A percentile compares a stretch with the other conserved stretches of the same genome.
Conservation (phyloP, 1,139 yeast species). For the Yamadazyma dushanensis region DNA sequence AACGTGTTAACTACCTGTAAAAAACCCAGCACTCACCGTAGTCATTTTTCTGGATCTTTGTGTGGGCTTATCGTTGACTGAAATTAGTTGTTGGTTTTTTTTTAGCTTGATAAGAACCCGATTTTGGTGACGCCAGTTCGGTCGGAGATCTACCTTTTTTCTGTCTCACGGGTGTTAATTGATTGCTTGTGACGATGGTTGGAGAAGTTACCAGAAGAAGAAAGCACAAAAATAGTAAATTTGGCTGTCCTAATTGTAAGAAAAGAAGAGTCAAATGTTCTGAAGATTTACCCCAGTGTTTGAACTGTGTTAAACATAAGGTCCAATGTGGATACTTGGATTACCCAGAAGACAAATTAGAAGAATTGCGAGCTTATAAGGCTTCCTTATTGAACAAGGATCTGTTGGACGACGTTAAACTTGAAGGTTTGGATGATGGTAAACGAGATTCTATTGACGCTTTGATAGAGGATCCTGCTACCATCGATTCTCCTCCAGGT, state of each 20-base stretch:
- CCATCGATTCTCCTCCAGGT: neutral
- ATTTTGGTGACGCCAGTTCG: too few species aligned
- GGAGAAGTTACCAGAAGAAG: conserved; percentile 21
- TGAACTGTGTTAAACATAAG: conserved; percentile 43
- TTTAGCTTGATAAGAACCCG: too few species aligned
- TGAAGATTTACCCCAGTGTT: conserved; percentile 43
- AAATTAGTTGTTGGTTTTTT: too few species aligned
- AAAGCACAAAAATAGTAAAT: conserved; percentile 32
- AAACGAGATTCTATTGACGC: neutral
- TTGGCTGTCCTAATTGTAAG: conserved; percentile 48
- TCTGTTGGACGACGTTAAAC: neutral
- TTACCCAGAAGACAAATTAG: conserved; percentile 34
- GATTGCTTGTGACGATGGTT: too few species aligned
- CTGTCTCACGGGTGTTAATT: too few species aligned
- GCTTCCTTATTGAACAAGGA: conserved; percentile 2
- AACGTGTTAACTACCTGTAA: too few species aligned
- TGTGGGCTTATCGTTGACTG: too few species aligned
- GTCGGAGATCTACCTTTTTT: too few species aligned
- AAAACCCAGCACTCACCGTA: too few species aligned
- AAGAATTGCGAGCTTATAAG: conserved; percentile 22
- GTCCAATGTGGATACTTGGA: conserved; percentile 43
- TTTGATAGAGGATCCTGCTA: neutral
- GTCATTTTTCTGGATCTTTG: too few species aligned
- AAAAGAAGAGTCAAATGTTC: conserved; percentile 45
- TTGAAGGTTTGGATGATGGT: neutral